Percentiles rank a stretch among this genome's conserved stretches.
Conservation (phyloP, 257 asterid species). For the Solanum paucissectum region DNA sequence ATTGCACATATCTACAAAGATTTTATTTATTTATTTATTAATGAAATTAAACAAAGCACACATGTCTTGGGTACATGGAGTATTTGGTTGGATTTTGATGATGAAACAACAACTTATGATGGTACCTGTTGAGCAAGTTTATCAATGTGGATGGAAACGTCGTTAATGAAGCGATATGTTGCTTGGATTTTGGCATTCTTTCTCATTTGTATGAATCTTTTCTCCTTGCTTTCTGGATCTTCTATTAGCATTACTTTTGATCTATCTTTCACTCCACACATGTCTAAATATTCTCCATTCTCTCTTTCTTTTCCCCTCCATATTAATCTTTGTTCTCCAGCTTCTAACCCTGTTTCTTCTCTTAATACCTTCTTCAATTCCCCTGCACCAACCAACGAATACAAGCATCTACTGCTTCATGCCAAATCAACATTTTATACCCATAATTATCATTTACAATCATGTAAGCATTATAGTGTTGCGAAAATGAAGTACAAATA, state of each 20-base stretch:
- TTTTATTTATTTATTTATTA: not conserved
- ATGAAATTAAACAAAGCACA: not conserved
- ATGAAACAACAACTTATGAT: no score
- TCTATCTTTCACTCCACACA: slow-evolving; percentile 55
- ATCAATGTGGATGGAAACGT: slow-evolving; percentile 34
- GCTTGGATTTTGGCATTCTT: slow-evolving; percentile 48
- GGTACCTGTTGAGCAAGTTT: slow-evolving; percentile 53
- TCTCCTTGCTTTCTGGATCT: slow-evolving; percentile 45
- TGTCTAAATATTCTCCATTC: slow-evolving; percentile 50
- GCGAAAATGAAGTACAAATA: no score
- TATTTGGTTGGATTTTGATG: no score
- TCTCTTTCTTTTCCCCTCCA: slow-evolving; percentile 54
- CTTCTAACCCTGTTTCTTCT: slow-evolving; percentile 46
- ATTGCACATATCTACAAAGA: slow-evolving; percentile 30
- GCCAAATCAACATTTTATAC: no score
- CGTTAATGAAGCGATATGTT: slow-evolving; percentile 32
- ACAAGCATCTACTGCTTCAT: no score
- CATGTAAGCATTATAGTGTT: no score
- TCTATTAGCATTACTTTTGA: slow-evolving; percentile 44
- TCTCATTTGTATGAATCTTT: slow-evolving; percentile 34
- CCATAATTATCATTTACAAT: not conserved
- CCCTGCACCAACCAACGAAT: slow-evolving; percentile 15
- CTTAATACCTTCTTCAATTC: slow-evolving; percentile 52
- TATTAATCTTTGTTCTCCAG: slow-evolving; percentile 46
- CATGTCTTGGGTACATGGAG: no score